A percentile compares a stretch with the other conserved stretches of the same genome.
These are phyloP conservation scores for Pseudozyma hubeiensis DNA, from an alignment of 1,284 basidiomycete species.

Conservation along the genomic window DNA sequence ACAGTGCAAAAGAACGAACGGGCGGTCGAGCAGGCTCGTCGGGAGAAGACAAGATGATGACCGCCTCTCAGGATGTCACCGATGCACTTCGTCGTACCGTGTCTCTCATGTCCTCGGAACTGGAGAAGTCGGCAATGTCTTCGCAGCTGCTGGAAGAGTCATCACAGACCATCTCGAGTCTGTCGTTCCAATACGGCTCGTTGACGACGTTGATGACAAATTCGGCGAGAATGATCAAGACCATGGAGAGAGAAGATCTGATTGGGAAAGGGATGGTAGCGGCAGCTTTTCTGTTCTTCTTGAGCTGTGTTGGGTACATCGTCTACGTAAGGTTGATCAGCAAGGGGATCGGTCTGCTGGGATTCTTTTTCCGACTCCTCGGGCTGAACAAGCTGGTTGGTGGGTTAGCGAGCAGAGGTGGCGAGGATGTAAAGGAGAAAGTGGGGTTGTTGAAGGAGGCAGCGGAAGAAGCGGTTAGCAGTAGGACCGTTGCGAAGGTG, in stretches of 20 bases:
- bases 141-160: conserved; percentile 65
- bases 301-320: conserved; percentile 60
- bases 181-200: conserved; percentile 60
- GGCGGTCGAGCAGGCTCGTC: conserved; percentile 40
- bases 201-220: conserved; percentile 59
- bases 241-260: conserved; percentile 66
- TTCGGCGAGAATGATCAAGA: conserved; percentile 61
- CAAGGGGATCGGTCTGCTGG: conserved; percentile 54
- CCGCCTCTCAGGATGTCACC: conserved; percentile 63
- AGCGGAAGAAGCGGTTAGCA: conserved; percentile 6
- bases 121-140: conserved; percentile 66
- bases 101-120: conserved; percentile 61
- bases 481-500: conserved; percentile 4
- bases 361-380: conserved; percentile 48
- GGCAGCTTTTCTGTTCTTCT: conserved; percentile 58
- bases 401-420: conserved; percentile 13
- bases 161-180: conserved; percentile 51
- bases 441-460: conserved; percentile 15
- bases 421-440: conserved; percentile 40
- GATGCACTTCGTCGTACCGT: conserved; percentile 63
- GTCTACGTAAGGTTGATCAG: conserved; percentile 63
- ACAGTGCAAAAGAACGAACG: conserved; percentile 42
- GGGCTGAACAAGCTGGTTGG: conserved; percentile 40
- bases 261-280: conserved; percentile 57
- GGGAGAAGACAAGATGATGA: conserved; percentile 58